Percentiles rank a stretch among this genome's conserved stretches.
phyloP scores from a whole-genome alignment of 768 basidiomycete species.

The Boletus patriciae region DNA sequence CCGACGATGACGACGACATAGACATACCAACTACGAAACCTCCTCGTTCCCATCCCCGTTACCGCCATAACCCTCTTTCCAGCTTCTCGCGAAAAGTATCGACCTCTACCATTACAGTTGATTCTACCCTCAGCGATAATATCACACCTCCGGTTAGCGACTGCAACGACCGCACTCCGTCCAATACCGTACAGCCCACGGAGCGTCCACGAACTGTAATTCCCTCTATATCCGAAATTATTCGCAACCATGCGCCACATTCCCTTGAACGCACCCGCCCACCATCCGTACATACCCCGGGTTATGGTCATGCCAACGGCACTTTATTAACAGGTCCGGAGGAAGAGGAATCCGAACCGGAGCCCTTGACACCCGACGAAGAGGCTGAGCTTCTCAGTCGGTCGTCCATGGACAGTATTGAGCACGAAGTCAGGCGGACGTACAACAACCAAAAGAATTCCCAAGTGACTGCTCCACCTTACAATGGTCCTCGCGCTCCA shows the following conservation, averaged over 20 bases:
- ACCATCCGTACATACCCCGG: constrained; percentile 45
- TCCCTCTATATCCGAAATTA: constrained; percentile 88
- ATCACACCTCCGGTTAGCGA: constrained; percentile 9
- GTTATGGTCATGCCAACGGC: constrained; percentile 48
- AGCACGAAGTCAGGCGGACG: constrained; percentile 75
- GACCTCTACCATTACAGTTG: constrained; percentile 33
- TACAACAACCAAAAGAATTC: constrained; percentile 55
- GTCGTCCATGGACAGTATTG: constrained; percentile 88
- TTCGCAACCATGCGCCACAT: constrained; percentile 71
- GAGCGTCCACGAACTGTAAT: constrained; percentile 49
- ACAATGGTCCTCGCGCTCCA: constrained; percentile 42
- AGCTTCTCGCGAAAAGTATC: constrained; percentile 28
- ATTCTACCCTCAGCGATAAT: constrained; percentile 22
- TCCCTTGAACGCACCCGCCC: constrained; percentile 50
- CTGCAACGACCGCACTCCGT: constrained; percentile 7
- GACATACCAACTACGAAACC: constrained; percentile 16
- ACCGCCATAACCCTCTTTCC: constrained; percentile 22
- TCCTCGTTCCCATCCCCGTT: constrained; percentile 18
- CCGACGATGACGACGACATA: constrained; percentile 49
- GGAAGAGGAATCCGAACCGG: constrained; percentile 52
- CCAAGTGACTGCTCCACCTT: constrained; percentile 36
- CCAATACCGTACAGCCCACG: constrained; percentile 20
- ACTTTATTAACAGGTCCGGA: constrained; percentile 47
- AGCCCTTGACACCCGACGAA: constrained; percentile 51
- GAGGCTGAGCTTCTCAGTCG: constrained; percentile 67